Base-by-base conservation (phyloP, 2,329 filamentous ascomycete genomes). In the Thielaviopsis populi region DNA sequence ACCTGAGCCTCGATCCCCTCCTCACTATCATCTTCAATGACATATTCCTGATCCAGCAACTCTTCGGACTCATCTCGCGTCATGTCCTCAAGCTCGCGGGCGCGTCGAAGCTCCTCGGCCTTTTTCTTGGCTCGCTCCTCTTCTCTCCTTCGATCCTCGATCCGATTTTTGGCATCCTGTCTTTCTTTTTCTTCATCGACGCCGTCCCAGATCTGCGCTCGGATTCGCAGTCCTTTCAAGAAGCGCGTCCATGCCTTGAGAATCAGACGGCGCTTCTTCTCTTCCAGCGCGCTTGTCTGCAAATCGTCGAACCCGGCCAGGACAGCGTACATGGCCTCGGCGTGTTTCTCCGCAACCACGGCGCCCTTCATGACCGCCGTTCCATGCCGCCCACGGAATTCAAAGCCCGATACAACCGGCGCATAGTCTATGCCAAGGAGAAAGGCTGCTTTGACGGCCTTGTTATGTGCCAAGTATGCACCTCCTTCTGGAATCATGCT, bases 401-500 rank as follows among this genome's bases (percentile, higher is more conserved):
- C 80, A 70, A 97, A 99, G 0, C 92, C 92, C 0, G 87, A 94
- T 4, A 99, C 83, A 0, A 94, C 94, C 40, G 92, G 89, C 1
- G 89, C 89, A 72, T 88, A 95, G 74, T 97, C 91, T 19, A 97
- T 80, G 0, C 85, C 85, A 0, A 96, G 73, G 1, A 91, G 75
- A 64, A 81, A 83, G 0, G 91, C 90, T 1, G 92, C 92, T 61
- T 82, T 81, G 1, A 82, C 77, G 0, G 88, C 86, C 61, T 86
- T 70, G 58, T 80, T 75, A 65, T 79, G 75, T 5, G 73, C 69
- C 27, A 97, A 76, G 72, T 97, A 90, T 1, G 84, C 80, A 1
- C 89, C 91, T 0, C 94, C 92, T 48, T 76, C 74, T 0, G 94
- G 94, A 0, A 97, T 79, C 94, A 99, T 97, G 67, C 84, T 89